A percentile compares a stretch with the other conserved stretches of the same genome.
Conservation (phyloP, 2,329 filamentous ascomycete genomes). For the Xylaria sp. region DNA sequence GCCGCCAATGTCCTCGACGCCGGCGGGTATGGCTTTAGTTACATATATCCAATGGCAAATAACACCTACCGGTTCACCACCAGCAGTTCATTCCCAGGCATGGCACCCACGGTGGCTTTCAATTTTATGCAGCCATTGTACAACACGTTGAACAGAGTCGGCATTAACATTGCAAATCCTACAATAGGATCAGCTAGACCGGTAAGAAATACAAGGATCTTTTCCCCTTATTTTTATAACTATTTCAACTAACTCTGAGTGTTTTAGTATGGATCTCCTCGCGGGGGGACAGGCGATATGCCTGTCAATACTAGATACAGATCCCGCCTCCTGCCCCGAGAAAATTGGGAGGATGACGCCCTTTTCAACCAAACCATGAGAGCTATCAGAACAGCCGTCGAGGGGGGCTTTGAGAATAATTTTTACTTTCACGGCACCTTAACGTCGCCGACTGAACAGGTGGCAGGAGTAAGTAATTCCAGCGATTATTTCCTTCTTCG, state of each 20-base stretch:
- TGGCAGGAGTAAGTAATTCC: slow-evolving; percentile 40
- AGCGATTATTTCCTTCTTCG: neutral
- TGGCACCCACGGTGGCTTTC: slow-evolving; percentile 39
- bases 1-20: slow-evolving; percentile 51
- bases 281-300: slow-evolving; percentile 43
- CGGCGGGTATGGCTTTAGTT: slow-evolving; percentile 53
- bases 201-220: neutral
- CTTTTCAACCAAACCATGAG: slow-evolving; percentile 45
- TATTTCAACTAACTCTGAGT: neutral
- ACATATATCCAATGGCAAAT: slow-evolving; percentile 48
- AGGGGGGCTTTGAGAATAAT: slow-evolving; percentile 50
- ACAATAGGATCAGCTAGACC: slow-evolving; percentile 41
- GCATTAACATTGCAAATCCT: slow-evolving; percentile 48
- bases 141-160: slow-evolving; percentile 48
- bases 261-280: slow-evolving; percentile 46
- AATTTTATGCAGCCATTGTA: slow-evolving; percentile 51
- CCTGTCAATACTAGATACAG: slow-evolving; percentile 50
- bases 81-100: slow-evolving; percentile 50
- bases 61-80: slow-evolving; percentile 50
- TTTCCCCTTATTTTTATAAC: neutral
- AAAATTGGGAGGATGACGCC: slow-evolving; percentile 46
- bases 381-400: slow-evolving; percentile 51
- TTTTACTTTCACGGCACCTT: slow-evolving; percentile 52
- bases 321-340: slow-evolving; percentile 50
- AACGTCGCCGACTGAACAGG: slow-evolving; percentile 48